phyloP scores from a whole-genome alignment of 176 grass and related monocot species.

The Triticum urartu region DNA sequence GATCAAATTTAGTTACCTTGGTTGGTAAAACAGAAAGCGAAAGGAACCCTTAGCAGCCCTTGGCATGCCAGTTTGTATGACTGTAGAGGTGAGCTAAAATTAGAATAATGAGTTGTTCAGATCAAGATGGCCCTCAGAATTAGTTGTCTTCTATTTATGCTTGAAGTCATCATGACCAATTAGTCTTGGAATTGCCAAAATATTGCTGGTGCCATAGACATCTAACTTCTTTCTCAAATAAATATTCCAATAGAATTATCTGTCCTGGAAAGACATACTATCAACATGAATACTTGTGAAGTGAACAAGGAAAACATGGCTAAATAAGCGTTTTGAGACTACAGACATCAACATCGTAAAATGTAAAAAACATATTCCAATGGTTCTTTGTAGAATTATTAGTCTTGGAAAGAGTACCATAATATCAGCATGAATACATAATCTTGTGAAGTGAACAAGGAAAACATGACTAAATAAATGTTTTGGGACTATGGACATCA shows the following conservation, averaged over 20 bases:
- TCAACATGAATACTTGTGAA: background rate
- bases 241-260: background rate
- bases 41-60: slow-evolving; percentile 32
- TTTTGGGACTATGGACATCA: no score
- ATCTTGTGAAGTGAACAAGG: no score
- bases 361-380: no score
- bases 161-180: slow-evolving; percentile 39
- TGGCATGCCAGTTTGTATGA: slow-evolving; percentile 30
- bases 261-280: no score
- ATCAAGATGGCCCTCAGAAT: slow-evolving; percentile 29
- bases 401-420: no score
- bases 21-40: slow-evolving; percentile 31
- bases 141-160: slow-evolving; percentile 9
- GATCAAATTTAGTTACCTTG: background rate
- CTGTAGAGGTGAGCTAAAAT: slow-evolving; percentile 30
- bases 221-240: slow-evolving; percentile 93
- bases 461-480: no score
- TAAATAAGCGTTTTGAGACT: background rate
- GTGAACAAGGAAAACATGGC: background rate
- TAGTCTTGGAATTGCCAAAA: slow-evolving; percentile 35
- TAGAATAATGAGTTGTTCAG: slow-evolving; percentile 33
- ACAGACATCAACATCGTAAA: no score
- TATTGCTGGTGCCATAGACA: slow-evolving; percentile 37
- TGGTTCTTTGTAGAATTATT: no score
- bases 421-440: no score